Conservation (phyloP, 1,284 basidiomycete species). For the Ganoderma lingzhi region DNA sequence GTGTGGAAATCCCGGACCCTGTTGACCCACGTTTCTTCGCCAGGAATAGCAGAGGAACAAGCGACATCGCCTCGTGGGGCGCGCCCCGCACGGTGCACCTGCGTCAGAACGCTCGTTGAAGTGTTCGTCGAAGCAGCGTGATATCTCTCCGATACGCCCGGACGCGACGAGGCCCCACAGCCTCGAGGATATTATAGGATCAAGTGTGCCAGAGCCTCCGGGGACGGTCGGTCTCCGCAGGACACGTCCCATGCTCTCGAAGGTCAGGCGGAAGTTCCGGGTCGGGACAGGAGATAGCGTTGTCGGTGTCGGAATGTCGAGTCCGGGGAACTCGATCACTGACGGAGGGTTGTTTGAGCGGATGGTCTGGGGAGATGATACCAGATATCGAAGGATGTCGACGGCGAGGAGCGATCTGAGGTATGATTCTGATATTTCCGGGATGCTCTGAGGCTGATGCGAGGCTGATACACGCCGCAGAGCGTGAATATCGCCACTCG, state of each 20-base stretch:
- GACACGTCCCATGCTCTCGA: slow-evolving; percentile 1
- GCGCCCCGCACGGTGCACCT: background rate
- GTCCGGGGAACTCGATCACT: background rate
- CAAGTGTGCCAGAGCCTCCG: background rate
- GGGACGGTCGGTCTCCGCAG: background rate
- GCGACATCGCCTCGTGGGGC: slow-evolving; percentile 9
- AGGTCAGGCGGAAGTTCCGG: background rate
- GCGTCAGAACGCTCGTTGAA: slow-evolving; percentile 9
- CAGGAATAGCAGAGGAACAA: background rate
- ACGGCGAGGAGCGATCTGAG: slow-evolving; percentile 10
- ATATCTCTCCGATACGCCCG: slow-evolving; percentile 7
- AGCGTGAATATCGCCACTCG: slow-evolving; percentile 36
- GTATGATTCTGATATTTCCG: slow-evolving; percentile 17
- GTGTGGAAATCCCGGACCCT: slow-evolving; percentile 8
- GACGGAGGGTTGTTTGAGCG: background rate
- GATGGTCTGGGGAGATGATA: slow-evolving; percentile 15
- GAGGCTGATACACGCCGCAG: slow-evolving; percentile 19
- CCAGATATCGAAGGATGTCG: slow-evolving; percentile 22
- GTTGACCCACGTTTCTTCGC: slow-evolving; percentile 8
- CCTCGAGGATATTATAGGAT: background rate
- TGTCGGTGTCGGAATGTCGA: background rate
- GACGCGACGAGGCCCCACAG: slow-evolving; percentile 6
- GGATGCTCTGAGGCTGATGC: background rate
- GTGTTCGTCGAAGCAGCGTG: slow-evolving; percentile 5
- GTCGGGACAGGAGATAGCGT: background rate